Evolutionary conservation across 2,329 filamentous ascomycete genomes (phyloP), one percentile per base, ranked within the genome.

Genomic region (Xylariomycetidae sp.): DNA sequence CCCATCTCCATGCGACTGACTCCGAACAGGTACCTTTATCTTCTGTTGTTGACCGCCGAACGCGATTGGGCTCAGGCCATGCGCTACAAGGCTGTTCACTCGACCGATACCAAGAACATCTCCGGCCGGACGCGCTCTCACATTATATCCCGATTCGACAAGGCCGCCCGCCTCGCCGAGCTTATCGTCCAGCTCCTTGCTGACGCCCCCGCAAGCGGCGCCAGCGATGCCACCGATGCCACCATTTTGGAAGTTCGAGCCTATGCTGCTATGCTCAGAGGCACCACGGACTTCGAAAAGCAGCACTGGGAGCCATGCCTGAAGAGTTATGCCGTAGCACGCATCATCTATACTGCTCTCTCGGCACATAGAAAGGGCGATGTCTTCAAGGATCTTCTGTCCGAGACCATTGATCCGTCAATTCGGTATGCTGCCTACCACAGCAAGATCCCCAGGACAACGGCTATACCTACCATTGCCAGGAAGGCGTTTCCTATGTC

Each of bases 401-500:
- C 82, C 29, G 81, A 85, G 49, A 93, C 85, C 4, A 81, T 95
- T 41, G 92, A 98, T 56, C 89, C 89, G 2, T 94, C 88, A 42
- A 85, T 98, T 50, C 82, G 90, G 43, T 96, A 93, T 58, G 89
- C 89, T 22, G 88, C 92, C 13, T 96, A 96, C 58, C 88, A 95
- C 59, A 73, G 88, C 56, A 84, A 90, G 56, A 76, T 94, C 19
- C 85, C 90, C 1, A 79, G 92, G 26, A 95, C 88, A 2, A 76
- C 88, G 34, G 81, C 89, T 3, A 81, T 95, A 30, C 73, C 82
- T 1, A 75, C 79, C 6, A 84, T 96, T 43, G 84, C 86, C 3
- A 79, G 80, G 47, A 81, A 83, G 45, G 80, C 81, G 40, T 95
- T 96, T 48, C 82, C 85, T 2, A 65, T 67, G 9, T 72, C 77